Evolutionary conservation across 2,329 filamentous ascomycete species (phyloP).

Genomic region (Alternaria sp.): DNA sequence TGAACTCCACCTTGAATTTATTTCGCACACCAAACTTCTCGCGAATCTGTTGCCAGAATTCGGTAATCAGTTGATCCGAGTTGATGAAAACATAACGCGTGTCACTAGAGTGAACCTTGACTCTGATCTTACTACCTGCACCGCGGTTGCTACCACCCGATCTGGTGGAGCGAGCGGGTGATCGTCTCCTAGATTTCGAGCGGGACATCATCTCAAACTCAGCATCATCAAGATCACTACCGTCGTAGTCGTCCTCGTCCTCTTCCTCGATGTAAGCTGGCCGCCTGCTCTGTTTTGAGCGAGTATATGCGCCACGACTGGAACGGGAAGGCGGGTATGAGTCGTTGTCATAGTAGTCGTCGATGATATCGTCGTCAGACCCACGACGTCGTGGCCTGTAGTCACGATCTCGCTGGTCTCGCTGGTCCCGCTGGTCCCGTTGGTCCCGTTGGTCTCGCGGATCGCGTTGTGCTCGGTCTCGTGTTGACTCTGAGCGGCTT

Average conservation of each 20-base stretch:
- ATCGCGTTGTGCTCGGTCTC: slow-evolving; percentile 31
- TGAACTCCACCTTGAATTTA: slow-evolving; percentile 88
- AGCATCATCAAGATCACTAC: slow-evolving; percentile 76
- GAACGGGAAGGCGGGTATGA: slow-evolving; percentile 62
- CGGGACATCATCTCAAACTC: slow-evolving; percentile 81
- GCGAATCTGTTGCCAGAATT: slow-evolving; percentile 80
- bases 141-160: slow-evolving; percentile 61
- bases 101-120: slow-evolving; percentile 89
- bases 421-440: neutral
- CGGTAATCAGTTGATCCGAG: slow-evolving; percentile 74
- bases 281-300: slow-evolving; percentile 49
- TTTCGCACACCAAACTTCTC: slow-evolving; percentile 84
- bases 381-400: slow-evolving; percentile 43
- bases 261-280: slow-evolving; percentile 81
- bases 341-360: slow-evolving; percentile 71
- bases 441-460: slow-evolving; percentile 9
- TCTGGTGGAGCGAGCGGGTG: slow-evolving; percentile 53
- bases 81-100: slow-evolving; percentile 92
- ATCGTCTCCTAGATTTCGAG: slow-evolving; percentile 49
- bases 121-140: slow-evolving; percentile 74
- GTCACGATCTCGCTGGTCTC: slow-evolving; percentile 23
- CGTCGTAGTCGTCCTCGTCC: slow-evolving; percentile 75
- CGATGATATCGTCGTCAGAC: slow-evolving; percentile 59
- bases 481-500: slow-evolving; percentile 47
- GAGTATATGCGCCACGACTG: slow-evolving; percentile 39